These are phyloP conservation scores for Trichoderma atrobrunneum DNA, from an alignment of 2,329 filamentous ascomycete species.

Conservation along the genomic window DNA sequence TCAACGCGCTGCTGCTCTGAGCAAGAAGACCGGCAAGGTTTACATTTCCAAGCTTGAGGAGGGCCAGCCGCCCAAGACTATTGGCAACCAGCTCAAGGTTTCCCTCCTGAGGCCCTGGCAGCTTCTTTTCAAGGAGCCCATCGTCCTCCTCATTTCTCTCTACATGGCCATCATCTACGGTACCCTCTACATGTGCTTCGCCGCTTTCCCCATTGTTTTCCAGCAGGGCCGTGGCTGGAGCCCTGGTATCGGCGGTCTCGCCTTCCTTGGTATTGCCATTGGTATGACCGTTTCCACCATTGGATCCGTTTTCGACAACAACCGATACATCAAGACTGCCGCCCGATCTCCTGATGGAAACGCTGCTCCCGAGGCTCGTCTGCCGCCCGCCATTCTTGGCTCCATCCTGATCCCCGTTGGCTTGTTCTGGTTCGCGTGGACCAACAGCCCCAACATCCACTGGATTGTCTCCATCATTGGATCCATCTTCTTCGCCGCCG, in stretches of 20 bases:
- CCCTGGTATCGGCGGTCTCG: constrained; percentile 55
- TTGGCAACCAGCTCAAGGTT: constrained; percentile 51
- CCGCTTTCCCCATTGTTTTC: constrained; percentile 60
- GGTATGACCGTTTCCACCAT: constrained; percentile 58
- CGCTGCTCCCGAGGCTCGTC: constrained; percentile 61
- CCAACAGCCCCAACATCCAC: constrained; percentile 53
- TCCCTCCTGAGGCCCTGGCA: constrained; percentile 63
- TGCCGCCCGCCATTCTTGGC: constrained; percentile 60
- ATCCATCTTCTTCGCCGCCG: constrained; percentile 51
- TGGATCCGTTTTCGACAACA: constrained; percentile 53
- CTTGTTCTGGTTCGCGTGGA: constrained; percentile 67
- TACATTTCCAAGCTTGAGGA: constrained; percentile 52
- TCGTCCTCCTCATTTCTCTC: constrained; percentile 60
- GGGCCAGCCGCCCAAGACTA: constrained; percentile 40
- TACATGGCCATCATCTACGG: constrained; percentile 62
- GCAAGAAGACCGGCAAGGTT: constrained; percentile 51
- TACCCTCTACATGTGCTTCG: constrained; percentile 54
- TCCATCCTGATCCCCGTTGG: constrained; percentile 57
- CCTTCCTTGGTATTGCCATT: constrained; percentile 63
- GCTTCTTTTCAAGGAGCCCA: constrained; percentile 64
- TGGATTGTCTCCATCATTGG: constrained; percentile 52
- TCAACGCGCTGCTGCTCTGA: constrained; percentile 49
- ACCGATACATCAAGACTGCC: constrained; percentile 46
- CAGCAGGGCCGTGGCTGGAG: constrained; percentile 56
- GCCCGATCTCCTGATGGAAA: constrained; percentile 50